Base-by-base conservation (phyloP, 768 basidiomycete species). In the Pulveroboletus sp. region DNA sequence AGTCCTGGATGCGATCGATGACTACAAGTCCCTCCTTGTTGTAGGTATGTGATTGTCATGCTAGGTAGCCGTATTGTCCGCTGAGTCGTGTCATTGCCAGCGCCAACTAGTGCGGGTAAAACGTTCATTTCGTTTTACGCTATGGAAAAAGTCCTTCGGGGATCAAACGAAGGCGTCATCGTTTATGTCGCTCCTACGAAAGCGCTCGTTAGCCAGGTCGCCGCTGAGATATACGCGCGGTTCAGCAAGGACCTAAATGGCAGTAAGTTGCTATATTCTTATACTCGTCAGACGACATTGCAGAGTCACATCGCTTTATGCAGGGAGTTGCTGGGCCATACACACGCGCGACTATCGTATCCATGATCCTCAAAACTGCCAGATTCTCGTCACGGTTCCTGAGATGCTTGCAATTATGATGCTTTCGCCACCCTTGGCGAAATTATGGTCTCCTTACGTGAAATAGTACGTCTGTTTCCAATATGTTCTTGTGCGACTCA, bases 71-170 rank as follows among this genome's bases (percentile, higher is more conserved):
- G 29, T 32, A n/a, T n/a, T n/a, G 23, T 36, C 5, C 0, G n/a
- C 4, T 42, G 19, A 32, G 41, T 21, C 54, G 27, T 14, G 25
- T 33, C 11, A 43, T 29, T 6, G 36, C 5, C 55, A 85, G 83
- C 83, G 4, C 84, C 84, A 1, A 85, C 83, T 1, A 83, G 82
- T 63, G 84, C 84, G 1, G 84, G 85, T 24, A 88, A 88, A 63
- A 87, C 86, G 0, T 88, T 88, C 58, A 85, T 88, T 36, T 84
- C 83, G 3, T 88, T 75, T 62, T 87, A 87, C 54, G 85, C 87
- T 0, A 87, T 88, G 85, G 84, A 86, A 61, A 77, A 78, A 52
- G 70, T 85, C 13, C 66, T 88, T 3, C 69, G 81, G 46, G 71
- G 69, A 34, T 82, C 82, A 0, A 81, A 88, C 57, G 77, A 86